Base-by-base conservation (phyloP, 768 basidiomycete genomes). In the Guyanaporus albipodus region DNA sequence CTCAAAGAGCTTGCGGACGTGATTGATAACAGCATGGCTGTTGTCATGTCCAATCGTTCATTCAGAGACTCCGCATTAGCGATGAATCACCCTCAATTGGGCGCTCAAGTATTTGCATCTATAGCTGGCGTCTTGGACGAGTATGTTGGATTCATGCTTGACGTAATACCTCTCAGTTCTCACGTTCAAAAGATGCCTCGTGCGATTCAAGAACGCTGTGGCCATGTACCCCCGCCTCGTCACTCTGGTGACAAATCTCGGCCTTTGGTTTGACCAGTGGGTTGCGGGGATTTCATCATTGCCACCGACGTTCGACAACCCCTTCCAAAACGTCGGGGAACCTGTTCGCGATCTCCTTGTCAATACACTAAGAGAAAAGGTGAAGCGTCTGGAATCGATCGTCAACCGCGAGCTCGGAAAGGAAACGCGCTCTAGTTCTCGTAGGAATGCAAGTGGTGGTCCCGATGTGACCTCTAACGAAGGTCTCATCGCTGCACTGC, bases 191-290 rank as follows among this genome's bases (percentile, higher is more conserved):
- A 84, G 83, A 51, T 79, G 70, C 41, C 55, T 84, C 7, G 70
- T 70, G 5, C 79, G 81, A 3, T 84, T 83, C 66, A 81, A 82
- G 60, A 74, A 78, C 35, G 73, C 75, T 0, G 62, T 77, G 9
- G 63, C 68, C 2, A 71, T 63, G 21, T 70, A 79, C 47, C 79
- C 79, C 0, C 59, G 66, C 21, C 60, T 85, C 2, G 55, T 55
- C 0, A 47, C 58, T 2, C 56, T 79, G 17, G 71, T 81, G 4
- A 55, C 62, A 6, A 67, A 69, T 27, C 67, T 85, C 37, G 58
- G 55, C 11, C 29, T 50, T 7, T 83, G 79, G 76, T 69, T 74
- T 15, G 60, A 69, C 14, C 55, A 55, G 12, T 86, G 84, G 84
- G 59, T 63, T 2, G 38, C 55, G 3, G 75, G 68, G 2, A 63